Conservation (phyloP, 1,284 basidiomycete genomes). For the Kwoniella shivajii region DNA sequence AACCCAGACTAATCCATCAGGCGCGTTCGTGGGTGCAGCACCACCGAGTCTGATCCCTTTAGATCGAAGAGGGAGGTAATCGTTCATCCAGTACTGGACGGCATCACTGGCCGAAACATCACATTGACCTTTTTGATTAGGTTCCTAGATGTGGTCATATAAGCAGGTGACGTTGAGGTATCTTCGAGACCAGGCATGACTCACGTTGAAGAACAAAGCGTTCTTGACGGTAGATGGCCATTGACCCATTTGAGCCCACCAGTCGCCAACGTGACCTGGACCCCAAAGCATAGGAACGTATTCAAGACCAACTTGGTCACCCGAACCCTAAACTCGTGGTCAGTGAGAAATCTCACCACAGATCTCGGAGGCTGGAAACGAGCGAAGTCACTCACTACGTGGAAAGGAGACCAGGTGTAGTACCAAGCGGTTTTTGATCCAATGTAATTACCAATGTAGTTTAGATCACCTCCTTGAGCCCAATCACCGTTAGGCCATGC, state of each 20-base stretch:
- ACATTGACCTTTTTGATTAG: slow-evolving; percentile 65
- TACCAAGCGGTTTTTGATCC: slow-evolving; percentile 44
- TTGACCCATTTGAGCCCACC: slow-evolving; percentile 30
- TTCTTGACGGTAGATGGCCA: slow-evolving; percentile 60
- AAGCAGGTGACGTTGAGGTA: background rate
- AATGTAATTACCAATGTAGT: slow-evolving; percentile 58
- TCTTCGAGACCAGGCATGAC: background rate
- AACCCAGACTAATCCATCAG: slow-evolving; percentile 66
- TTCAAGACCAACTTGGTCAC: slow-evolving; percentile 57
- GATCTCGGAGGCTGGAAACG: background rate
- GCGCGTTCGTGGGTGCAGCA: slow-evolving; percentile 68
- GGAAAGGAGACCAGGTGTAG: slow-evolving; percentile 52
- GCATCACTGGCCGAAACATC: slow-evolving; percentile 62
- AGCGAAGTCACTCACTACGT: slow-evolving; percentile 17
- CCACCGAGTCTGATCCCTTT: slow-evolving; percentile 64
- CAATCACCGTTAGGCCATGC: slow-evolving; percentile 66
- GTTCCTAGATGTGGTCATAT: slow-evolving; percentile 42
- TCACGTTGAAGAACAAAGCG: slow-evolving; percentile 67
- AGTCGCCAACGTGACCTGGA: slow-evolving; percentile 50
- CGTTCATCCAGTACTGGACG: slow-evolving; percentile 63
- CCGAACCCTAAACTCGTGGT: slow-evolving; percentile 71
- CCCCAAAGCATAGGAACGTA: slow-evolving; percentile 74
- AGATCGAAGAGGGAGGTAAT: slow-evolving; percentile 64
- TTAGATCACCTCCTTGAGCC: slow-evolving; percentile 51
- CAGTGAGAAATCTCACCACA: slow-evolving; percentile 59